phyloP scores from a whole-genome alignment of 2,329 filamentous ascomycete genomes.

The Penicillium sumatraense region DNA sequence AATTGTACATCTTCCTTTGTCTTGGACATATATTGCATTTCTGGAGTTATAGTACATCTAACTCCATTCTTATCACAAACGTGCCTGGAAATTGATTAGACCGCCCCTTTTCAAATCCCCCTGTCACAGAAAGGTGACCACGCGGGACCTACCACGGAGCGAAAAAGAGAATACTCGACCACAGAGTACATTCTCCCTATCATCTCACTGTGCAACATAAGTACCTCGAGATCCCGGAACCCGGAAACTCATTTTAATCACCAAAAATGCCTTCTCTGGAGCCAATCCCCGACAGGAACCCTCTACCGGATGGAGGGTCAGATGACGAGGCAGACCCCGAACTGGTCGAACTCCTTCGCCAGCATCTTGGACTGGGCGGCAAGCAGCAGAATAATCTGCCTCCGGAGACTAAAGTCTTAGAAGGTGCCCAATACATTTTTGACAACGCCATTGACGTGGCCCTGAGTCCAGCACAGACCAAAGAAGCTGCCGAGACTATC shows the following conservation, averaged over 20 bases:
- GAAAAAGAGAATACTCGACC: neutral
- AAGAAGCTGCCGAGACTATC: conserved; percentile 79
- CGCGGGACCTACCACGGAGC: neutral
- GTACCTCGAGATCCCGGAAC: too few relatives aligned
- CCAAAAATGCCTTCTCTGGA: conserved; percentile 23
- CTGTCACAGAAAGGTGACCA: conserved; percentile 1
- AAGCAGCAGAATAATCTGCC: conserved; percentile 58
- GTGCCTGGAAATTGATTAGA: neutral
- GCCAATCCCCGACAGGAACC: conserved; percentile 18
- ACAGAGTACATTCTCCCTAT: neutral
- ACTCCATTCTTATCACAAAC: neutral
- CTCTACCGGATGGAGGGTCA: conserved; percentile 64
- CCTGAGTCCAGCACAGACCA: conserved; percentile 80
- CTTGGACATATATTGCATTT: neutral
- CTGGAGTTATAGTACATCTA: too few relatives aligned
- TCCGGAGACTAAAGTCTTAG: conserved; percentile 79
- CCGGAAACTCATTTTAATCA: neutral
- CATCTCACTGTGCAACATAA: neutral
- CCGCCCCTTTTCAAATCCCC: conserved; percentile 1
- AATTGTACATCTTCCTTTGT: neutral
- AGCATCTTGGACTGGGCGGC: conserved; percentile 72
- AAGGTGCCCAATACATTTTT: conserved; percentile 83
- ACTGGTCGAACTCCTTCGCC: conserved; percentile 80
- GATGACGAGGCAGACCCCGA: conserved; percentile 91
- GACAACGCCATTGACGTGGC: conserved; percentile 93